Evolutionary conservation across 441 rosid genomes (phyloP), one percentile per base, ranked within the genome.

Genomic region (Arabidopsis hybrid): DNA sequence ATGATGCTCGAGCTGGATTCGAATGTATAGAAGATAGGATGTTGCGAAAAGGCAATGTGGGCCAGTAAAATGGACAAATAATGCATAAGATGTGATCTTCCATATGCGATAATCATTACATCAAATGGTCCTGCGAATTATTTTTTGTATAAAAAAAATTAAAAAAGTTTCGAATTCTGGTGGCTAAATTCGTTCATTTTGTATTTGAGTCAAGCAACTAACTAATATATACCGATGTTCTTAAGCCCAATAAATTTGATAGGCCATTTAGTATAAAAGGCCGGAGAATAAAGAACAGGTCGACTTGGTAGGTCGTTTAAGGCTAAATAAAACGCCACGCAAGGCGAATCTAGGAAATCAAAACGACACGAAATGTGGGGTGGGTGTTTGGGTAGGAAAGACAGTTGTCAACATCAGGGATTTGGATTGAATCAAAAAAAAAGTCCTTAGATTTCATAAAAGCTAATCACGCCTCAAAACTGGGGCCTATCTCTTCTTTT

Each of bases 381-480:
- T 16, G 11, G 10, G n/a, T 59, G 26, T 47, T 11, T 58, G 55
- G 29, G 40, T 36, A 32, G 52, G 51, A 40, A n/a, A 7, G 55
- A 76, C 67, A 70, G 71, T 51, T 76, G 79, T 70, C 75, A 40
- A 39, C 55, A 17, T 70, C 55, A 63, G 26, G 26, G 26, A 21
- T 21, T 21, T 21, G 26, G 26, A 21, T 21, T 12, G 16, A 35
- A 64, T 9, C 26, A 21, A 21, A 51, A 46, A 29, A 63, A 63
- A 39, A 69, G 79, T 69, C 71, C 66, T 76, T 40, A 56, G 71
- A 63, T 76, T 63, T 63, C 36, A 57, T 39, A 31, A 76, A 70
- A 64, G 56, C 16, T 17, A 76, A 76, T 70, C 80, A 76, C 80
- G 67, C 75, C 76, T 60, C 71, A 70, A 56, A 69, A 64, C 1